Base-by-base conservation (phyloP, 768 basidiomycete genomes). In the Hygrophorus russula region DNA sequence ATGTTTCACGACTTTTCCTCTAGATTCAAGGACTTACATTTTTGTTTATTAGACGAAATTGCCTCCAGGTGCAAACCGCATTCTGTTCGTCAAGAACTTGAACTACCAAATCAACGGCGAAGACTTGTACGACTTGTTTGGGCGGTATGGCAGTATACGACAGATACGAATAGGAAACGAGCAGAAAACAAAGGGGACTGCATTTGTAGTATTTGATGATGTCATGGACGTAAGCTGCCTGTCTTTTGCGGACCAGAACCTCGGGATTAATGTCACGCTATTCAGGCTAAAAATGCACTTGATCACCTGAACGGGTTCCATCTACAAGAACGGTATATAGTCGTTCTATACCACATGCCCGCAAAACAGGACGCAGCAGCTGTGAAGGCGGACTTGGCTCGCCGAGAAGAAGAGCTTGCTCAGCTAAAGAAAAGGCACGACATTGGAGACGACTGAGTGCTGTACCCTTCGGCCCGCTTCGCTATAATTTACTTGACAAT, bases 271-370 rank as follows among this genome's bases (percentile, higher is more conserved):
- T 37, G 42, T 40, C 31, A 33, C 39, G 24, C 29, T 19, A 43
- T 42, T 10, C 56, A 96, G 88, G 94, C 94, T 15, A 94, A 96
- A 64, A 92, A 93, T 56, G 94, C 94, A 0, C 76, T 96, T 45
- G 93, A 93, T 57, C 92, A 96, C 61, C 62, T 98, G 56, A 98
- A 98, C 53, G 94, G 94, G 36, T 99, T 99, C 68, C 94, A 99
- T 66, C 62, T 99, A 46, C 91, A 92, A 66, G 94, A 96, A 63
- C 84, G 94, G 18, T 99, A 98, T 64, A 94, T 99, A 42, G 94
- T 99, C 45, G 94, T 98, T 7, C 68, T 97, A 20, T 98, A 94
- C 56, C 93, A 98, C 59, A 94, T 97, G 82, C 90, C 92, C 30
- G 82, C 90, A n/a, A 89, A 92, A 61, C 90, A 93, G 56, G 90